Evolutionary conservation across 2,329 filamentous ascomycete genomes (phyloP).

Genomic region (Cercospora beticola): DNA sequence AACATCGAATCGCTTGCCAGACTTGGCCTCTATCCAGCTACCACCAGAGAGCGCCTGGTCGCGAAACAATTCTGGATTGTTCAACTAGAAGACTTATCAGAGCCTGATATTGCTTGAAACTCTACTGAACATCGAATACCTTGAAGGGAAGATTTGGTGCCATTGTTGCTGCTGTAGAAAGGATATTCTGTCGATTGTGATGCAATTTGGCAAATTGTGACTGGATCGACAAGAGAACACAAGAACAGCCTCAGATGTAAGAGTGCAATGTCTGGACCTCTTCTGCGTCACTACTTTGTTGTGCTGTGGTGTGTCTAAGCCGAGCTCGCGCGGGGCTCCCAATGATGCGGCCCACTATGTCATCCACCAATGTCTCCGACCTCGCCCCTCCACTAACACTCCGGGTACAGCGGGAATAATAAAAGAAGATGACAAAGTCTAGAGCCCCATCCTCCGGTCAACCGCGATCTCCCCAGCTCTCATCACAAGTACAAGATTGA

Average conservation of each 20-base stretch:
- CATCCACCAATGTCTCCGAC: constrained; percentile 10
- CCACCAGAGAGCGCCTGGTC: constrained; percentile 56
- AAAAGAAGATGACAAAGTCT: background rate
- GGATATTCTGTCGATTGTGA: constrained; percentile 11
- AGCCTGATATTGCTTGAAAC: background rate
- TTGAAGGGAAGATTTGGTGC: constrained; percentile 46
- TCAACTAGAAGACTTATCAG: constrained; percentile 43
- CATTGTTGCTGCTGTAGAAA: constrained; percentile 25
- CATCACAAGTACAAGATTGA: background rate
- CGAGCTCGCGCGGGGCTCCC: constrained; percentile 21
- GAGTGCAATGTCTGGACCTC: background rate
- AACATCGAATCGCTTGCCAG: constrained; percentile 58
- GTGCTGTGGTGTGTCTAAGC: constrained; percentile 4
- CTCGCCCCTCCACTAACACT: constrained; percentile 5
- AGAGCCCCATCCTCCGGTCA: constrained; percentile 14
- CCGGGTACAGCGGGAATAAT: constrained; percentile 4
- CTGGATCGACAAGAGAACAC: background rate
- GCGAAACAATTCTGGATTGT: constrained; percentile 55
- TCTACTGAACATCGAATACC: constrained; percentile 31
- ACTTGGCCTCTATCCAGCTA: constrained; percentile 57
- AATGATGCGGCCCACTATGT: constrained; percentile 8
- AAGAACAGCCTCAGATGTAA: background rate
- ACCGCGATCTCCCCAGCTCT: constrained; percentile 13
- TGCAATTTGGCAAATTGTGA: constrained; percentile 1
- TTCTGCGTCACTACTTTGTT: constrained; percentile 19